A percentile compares a stretch with the other conserved stretches of the same genome.
Conservation (phyloP, 441 rosid genomes). For the Sinapis alba region DNA sequence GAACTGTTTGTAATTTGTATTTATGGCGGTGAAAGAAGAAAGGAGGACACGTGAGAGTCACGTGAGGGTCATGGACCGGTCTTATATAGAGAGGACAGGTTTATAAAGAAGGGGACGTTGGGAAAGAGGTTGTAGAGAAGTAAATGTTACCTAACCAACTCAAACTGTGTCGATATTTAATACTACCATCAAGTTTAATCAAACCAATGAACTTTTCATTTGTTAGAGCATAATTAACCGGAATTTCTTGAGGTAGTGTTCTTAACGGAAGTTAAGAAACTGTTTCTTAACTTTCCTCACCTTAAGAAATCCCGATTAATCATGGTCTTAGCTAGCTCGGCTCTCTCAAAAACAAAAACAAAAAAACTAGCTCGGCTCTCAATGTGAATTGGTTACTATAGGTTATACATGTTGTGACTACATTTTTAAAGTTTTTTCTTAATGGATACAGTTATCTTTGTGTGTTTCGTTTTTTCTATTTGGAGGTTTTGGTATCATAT, state of each 20-base stretch:
- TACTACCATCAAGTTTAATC: background rate
- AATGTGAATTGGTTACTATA: background rate
- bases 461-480: background rate
- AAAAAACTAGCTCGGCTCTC: background rate
- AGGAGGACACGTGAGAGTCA: constrained; percentile 33
- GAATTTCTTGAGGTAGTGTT: no score
- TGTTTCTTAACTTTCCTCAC: no score
- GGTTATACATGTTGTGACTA: background rate
- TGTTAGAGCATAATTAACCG: no score
- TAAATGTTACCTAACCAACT: constrained; percentile 36
- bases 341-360: no score
- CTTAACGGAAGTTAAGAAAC: no score
- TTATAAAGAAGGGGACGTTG: constrained; percentile 19
- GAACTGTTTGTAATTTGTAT: constrained; percentile 2
- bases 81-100: background rate
- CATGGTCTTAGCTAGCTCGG: no score
- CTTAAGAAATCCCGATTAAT: no score
- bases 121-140: constrained; percentile 32
- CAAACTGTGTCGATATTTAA: constrained; percentile 24
- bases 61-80: background rate
- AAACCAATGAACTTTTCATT: background rate
- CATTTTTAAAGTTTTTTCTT: background rate
- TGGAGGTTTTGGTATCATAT: constrained; percentile 27
- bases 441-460: background rate
- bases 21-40: constrained; percentile 18